phyloP scores from a whole-genome alignment of 208 protist species.

The Crithidia acanthocephali region DNA sequence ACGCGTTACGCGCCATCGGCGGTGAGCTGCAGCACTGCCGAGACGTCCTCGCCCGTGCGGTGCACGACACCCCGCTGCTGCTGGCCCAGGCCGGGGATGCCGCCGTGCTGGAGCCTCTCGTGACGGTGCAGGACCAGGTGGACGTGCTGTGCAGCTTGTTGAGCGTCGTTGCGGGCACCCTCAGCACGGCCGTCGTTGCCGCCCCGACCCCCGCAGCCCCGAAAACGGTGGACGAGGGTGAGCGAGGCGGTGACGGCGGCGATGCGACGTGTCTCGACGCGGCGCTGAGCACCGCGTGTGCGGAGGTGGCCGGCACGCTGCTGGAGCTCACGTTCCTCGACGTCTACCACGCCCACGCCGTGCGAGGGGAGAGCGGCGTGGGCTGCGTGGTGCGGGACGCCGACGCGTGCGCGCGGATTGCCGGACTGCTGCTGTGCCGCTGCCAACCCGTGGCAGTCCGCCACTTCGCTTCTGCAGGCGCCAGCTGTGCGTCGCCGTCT shows the following conservation, averaged over 20 bases:
- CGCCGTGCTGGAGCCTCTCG: constrained; percentile 35
- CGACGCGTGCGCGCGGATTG: constrained; percentile 32
- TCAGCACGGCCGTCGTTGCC: constrained; percentile 11
- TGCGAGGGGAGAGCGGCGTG: constrained; percentile 13
- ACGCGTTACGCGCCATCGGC: constrained; percentile 34
- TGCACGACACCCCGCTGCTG: constrained; percentile 29
- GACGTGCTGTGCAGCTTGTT: constrained; percentile 39
- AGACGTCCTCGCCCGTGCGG: constrained; percentile 22
- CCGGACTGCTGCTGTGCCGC: constrained; percentile 40
- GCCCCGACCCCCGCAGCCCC: background rate
- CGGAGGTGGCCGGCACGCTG: constrained; percentile 25
- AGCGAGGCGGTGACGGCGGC: background rate
- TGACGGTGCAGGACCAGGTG: constrained; percentile 40
- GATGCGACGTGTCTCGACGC: constrained; percentile 7
- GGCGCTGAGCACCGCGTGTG: constrained; percentile 23
- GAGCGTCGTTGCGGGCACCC: constrained; percentile 23
- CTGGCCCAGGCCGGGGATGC: constrained; percentile 29
- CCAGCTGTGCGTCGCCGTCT: background rate
- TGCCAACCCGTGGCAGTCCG: constrained; percentile 34
- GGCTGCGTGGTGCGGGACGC: constrained; percentile 29
- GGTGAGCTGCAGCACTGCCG: constrained; percentile 27
- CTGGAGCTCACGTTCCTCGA: constrained; percentile 32
- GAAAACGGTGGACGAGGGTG: background rate
- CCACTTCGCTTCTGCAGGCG: background rate
- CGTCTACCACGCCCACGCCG: constrained; percentile 22